Percentiles rank a stretch among this genome's conserved stretches.
phyloP scores from a whole-genome alignment of 2,329 filamentous ascomycete genomes.

The Ceratocystis alfenasii region DNA sequence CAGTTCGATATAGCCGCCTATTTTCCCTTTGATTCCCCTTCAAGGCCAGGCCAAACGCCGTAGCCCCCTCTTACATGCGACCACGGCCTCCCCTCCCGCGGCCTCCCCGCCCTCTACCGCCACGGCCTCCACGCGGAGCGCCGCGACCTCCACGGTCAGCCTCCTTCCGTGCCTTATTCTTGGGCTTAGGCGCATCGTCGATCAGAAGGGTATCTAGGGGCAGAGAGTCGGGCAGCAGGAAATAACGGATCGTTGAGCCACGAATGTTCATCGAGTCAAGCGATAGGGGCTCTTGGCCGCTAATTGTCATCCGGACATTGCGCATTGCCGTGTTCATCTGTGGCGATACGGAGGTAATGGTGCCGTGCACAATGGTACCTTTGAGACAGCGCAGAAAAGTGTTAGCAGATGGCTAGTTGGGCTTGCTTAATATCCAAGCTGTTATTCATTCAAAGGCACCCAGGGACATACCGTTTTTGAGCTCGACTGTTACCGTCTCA shows the following conservation, averaged over 20 bases:
- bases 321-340: constrained; percentile 98
- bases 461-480: constrained; percentile 72
- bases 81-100: constrained; percentile 36
- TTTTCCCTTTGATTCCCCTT: background rate
- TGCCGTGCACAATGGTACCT: constrained; percentile 95
- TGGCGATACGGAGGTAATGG: constrained; percentile 89
- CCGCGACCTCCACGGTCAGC: constrained; percentile 49
- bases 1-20: background rate
- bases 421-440: background rate
- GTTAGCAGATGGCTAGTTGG: background rate
- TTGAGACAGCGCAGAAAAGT: constrained; percentile 14
- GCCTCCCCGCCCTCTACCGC: constrained; percentile 44
- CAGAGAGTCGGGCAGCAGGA: constrained; percentile 88
- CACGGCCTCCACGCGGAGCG: constrained; percentile 37
- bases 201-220: constrained; percentile 91
- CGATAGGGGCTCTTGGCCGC: constrained; percentile 72
- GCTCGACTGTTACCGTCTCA: constrained; percentile 94
- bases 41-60: background rate
- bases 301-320: constrained; percentile 91
- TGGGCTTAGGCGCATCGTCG: constrained; percentile 93
- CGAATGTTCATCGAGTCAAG: constrained; percentile 96
- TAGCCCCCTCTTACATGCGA: constrained; percentile 24
- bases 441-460: background rate
- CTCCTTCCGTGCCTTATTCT: constrained; percentile 99
- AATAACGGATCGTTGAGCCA: constrained; percentile 90